A percentile compares a stretch with the other conserved stretches of the same genome.
Conservation (phyloP, 2,329 filamentous ascomycete species). For the Aspergillus fumigatus region DNA sequence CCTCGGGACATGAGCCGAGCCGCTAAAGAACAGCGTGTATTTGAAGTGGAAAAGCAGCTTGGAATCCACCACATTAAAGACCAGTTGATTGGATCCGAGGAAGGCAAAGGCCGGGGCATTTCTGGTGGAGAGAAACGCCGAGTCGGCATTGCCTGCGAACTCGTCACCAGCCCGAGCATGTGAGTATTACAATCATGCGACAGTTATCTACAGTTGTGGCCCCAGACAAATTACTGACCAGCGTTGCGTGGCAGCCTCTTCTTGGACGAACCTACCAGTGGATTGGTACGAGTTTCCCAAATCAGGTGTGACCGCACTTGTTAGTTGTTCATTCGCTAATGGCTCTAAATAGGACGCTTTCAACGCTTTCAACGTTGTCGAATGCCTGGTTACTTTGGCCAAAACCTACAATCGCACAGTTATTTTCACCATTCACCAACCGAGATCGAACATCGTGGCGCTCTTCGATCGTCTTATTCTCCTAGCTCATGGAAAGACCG, state of each 20-base stretch:
- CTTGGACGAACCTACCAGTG: slow-evolving; percentile 93
- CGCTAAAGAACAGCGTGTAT: slow-evolving; percentile 85
- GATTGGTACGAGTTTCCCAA: slow-evolving; percentile 48
- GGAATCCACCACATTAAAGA: slow-evolving; percentile 93
- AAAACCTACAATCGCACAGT: slow-evolving; percentile 97
- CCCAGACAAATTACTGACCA: no score
- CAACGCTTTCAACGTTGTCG: slow-evolving; percentile 97
- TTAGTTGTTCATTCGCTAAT: slow-evolving; percentile 5
- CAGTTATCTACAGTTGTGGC: no score
- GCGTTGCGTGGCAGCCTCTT: slow-evolving; percentile 54
- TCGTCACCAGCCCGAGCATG: slow-evolving; percentile 95
- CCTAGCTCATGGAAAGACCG: slow-evolving; percentile 79
- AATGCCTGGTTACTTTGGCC: slow-evolving; percentile 88
- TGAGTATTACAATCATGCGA: no score
- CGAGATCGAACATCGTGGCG: slow-evolving; percentile 95
- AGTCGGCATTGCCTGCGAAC: slow-evolving; percentile 93
- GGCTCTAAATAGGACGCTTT: slow-evolving; percentile 63
- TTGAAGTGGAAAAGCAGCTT: slow-evolving; percentile 91
- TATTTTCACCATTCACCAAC: slow-evolving; percentile 97
- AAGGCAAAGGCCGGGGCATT: slow-evolving; percentile 88
- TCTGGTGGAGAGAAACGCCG: slow-evolving; percentile 95
- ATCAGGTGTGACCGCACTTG: background rate
- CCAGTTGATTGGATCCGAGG: slow-evolving; percentile 92
- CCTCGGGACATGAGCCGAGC: slow-evolving; percentile 82
- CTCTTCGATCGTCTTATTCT: slow-evolving; percentile 93